A percentile compares a stretch with the other conserved stretches of the same genome.
Evolutionary conservation across 176 grass and related monocot genomes (phyloP).

Genomic region (Eragrostis curvula): DNA sequence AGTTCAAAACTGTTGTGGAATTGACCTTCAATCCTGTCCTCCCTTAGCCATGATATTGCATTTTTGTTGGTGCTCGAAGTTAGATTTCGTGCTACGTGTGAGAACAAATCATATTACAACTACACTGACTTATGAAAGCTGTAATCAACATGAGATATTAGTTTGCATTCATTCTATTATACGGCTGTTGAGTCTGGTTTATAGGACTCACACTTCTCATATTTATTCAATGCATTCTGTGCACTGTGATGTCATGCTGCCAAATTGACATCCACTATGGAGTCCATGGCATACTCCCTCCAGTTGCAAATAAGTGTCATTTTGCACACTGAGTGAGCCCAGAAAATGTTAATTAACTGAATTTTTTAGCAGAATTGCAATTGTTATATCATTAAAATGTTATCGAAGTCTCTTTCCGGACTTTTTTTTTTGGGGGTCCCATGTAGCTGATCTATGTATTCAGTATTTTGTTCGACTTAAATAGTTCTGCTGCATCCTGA

Average conservation of each 20-base stretch:
- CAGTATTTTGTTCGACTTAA: neutral
- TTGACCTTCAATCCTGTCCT: neutral
- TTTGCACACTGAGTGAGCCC: neutral
- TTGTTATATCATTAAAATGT: neutral
- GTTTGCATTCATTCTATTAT: neutral
- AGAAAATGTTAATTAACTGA: neutral
- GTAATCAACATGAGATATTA: neutral
- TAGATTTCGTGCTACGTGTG: neutral
- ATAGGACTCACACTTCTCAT: neutral
- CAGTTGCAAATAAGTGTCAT: neutral
- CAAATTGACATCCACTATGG: neutral
- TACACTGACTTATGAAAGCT: neutral
- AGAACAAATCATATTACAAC: neutral
- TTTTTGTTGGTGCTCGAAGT: neutral
- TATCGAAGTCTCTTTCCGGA: neutral
- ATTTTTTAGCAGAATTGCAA: neutral
- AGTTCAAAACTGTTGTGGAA: neutral
- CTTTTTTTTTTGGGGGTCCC: neutral
- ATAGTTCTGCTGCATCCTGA: constrained; percentile 2
- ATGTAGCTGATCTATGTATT: constrained; percentile 1
- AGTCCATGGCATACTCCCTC: neutral
- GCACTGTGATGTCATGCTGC: neutral
- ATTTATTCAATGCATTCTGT: constrained; percentile 17
- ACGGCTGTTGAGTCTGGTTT: neutral
- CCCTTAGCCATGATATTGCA: neutral